Conservation (phyloP, 148 eudicot species). For the Oxyria digyna region DNA sequence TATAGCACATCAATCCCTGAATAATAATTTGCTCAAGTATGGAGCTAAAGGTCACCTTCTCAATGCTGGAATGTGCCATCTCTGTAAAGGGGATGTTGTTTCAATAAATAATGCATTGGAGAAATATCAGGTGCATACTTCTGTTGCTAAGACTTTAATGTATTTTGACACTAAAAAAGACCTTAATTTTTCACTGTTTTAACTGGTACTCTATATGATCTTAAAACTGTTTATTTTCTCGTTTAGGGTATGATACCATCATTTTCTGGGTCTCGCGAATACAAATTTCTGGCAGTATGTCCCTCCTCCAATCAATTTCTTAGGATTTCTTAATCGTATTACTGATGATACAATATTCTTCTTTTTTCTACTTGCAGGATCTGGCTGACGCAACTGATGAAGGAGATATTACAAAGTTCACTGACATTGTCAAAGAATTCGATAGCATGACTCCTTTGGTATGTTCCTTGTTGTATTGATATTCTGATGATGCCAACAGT, state of each 20-base stretch:
- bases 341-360: background rate
- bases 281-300: slow-evolving; percentile 45
- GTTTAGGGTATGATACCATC: slow-evolving; percentile 60
- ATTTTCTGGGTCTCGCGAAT: slow-evolving; percentile 57
- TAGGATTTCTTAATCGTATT: background rate
- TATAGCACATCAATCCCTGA: slow-evolving; percentile 46
- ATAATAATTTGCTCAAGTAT: slow-evolving; percentile 44
- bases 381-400: slow-evolving; percentile 50
- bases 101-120: slow-evolving; percentile 56
- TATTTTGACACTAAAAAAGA: too few relatives aligned
- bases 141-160: background rate
- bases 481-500: background rate
- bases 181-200: background rate
- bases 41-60: slow-evolving; percentile 74
- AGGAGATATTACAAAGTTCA: slow-evolving; percentile 49
- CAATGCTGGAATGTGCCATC: slow-evolving; percentile 78
- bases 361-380: slow-evolving; percentile 24
- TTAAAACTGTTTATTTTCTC: slow-evolving; percentile 4
- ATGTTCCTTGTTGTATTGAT: slow-evolving; percentile 9
- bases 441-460: slow-evolving; percentile 58
- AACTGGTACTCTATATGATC: background rate
- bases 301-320: background rate
- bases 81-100: slow-evolving; percentile 55
- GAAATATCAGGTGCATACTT: slow-evolving; percentile 41
- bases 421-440: slow-evolving; percentile 43